Conservation (phyloP, 139 green algal species). For the Tetradesmus lagerheimii region DNA sequence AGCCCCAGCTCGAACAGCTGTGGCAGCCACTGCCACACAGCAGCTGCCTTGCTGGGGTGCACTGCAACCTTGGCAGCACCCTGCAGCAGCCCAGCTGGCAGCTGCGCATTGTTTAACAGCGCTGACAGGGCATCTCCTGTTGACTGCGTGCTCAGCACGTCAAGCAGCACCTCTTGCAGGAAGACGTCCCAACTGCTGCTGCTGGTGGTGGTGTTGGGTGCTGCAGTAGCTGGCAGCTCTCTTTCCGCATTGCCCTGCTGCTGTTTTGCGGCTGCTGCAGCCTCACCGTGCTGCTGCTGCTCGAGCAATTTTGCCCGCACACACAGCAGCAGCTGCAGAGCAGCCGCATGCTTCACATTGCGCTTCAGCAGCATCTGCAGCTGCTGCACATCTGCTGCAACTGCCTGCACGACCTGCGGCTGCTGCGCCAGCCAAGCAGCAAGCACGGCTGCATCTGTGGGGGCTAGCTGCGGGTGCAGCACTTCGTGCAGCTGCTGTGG, state of each 20-base stretch:
- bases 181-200: neutral
- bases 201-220: neutral
- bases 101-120: neutral
- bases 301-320: neutral
- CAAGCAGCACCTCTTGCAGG: neutral
- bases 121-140: neutral
- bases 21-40: neutral
- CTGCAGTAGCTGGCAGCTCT: too few species aligned
- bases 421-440: neutral
- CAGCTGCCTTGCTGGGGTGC: neutral
- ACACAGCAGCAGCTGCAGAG: slow-evolving; percentile 5
- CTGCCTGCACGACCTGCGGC: neutral
- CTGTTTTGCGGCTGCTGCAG: neutral
- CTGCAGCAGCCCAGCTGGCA: neutral
- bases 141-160: neutral
- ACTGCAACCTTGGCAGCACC: neutral
- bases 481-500: neutral
- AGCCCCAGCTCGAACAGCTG: slow-evolving; percentile 19
- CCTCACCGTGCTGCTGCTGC: neutral
- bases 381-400: neutral
- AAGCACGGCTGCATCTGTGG: neutral
- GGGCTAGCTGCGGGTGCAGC: neutral
- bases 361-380: slow-evolving; percentile 1
- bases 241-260: neutral
- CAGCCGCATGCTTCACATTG: neutral